phyloP scores from a whole-genome alignment of 169 alveolate species.

The Plasmodium ovale region DNA sequence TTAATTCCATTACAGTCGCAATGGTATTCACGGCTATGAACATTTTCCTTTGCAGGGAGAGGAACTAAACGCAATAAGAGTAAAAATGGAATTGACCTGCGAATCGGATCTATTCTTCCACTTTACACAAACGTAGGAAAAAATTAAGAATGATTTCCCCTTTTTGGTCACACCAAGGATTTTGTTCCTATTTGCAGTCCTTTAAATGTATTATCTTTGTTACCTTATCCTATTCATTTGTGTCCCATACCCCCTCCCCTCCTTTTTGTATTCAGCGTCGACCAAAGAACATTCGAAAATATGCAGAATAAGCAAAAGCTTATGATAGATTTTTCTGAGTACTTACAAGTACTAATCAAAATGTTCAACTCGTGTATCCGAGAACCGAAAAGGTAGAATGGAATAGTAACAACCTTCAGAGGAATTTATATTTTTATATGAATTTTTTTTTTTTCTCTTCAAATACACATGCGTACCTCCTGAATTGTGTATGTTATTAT shows the following conservation, averaged over 20 bases:
- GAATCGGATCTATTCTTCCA: slow-evolving; percentile 96
- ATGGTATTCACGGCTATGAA: not conserved
- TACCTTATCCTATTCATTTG: not conserved
- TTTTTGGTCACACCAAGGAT: not conserved
- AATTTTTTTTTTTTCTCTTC: not conserved
- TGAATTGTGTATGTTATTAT: not conserved
- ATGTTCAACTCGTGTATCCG: slow-evolving; percentile 94
- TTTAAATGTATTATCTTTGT: too few relatives aligned
- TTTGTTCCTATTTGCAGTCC: not conserved
- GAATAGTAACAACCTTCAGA: not conserved
- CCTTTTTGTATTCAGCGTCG: slow-evolving; percentile 77
- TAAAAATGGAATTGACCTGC: slow-evolving; percentile 91
- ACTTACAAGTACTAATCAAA: slow-evolving; percentile 90
- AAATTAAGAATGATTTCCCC: not conserved
- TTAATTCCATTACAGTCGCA: too few relatives aligned
- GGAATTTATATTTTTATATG: not conserved
- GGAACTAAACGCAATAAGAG: slow-evolving; percentile 86
- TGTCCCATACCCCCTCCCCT: not conserved
- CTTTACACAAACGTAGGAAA: slow-evolving; percentile 87
- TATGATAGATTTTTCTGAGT: slow-evolving; percentile 93
- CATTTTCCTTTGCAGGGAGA: slow-evolving; percentile 85
- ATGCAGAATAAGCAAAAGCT: slow-evolving; percentile 93
- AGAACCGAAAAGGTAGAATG: slow-evolving; percentile 90
- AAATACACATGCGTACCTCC: not conserved
- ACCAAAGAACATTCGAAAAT: slow-evolving; percentile 86